Evolutionary conservation across 495 filamentous ascomycete species (phyloP).

Genomic region (Rostrohypoxylon terebratum): DNA sequence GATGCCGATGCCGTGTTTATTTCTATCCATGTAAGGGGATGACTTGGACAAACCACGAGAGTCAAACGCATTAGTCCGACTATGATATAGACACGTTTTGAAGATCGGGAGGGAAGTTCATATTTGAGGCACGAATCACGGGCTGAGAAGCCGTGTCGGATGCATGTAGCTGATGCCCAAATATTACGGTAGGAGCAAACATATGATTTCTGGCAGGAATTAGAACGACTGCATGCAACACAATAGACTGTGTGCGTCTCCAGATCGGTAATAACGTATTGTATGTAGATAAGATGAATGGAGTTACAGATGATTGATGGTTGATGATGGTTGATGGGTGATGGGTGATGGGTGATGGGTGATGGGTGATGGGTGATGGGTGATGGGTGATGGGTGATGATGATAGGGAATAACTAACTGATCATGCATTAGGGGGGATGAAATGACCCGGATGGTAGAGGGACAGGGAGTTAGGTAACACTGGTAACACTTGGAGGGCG

Average conservation of each 20-base stretch:
- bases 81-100: constrained; percentile 27
- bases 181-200: constrained; percentile 24
- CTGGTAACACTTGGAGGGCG: background rate
- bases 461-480: background rate
- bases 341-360: background rate
- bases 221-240: background rate
- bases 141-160: constrained; percentile 26
- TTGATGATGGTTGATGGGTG: background rate
- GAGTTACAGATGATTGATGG: background rate
- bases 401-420: background rate
- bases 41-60: constrained; percentile 17
- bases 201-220: constrained; percentile 6
- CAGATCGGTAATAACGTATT: background rate
- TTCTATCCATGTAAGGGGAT: constrained; percentile 22
- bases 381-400: background rate
- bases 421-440: background rate
- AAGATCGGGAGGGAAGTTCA: constrained; percentile 15
- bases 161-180: constrained; percentile 36
- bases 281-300: constrained; percentile 24
- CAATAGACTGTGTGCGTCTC: background rate
- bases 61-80: constrained; percentile 7
- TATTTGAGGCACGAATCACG: constrained; percentile 29
- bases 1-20: background rate
- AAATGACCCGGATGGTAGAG: background rate
- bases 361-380: background rate